Evolutionary conservation across 2,329 filamentous ascomycete species (phyloP), one percentile per base, ranked within the genome.

Genomic region (Aspergillus aculeatus): DNA sequence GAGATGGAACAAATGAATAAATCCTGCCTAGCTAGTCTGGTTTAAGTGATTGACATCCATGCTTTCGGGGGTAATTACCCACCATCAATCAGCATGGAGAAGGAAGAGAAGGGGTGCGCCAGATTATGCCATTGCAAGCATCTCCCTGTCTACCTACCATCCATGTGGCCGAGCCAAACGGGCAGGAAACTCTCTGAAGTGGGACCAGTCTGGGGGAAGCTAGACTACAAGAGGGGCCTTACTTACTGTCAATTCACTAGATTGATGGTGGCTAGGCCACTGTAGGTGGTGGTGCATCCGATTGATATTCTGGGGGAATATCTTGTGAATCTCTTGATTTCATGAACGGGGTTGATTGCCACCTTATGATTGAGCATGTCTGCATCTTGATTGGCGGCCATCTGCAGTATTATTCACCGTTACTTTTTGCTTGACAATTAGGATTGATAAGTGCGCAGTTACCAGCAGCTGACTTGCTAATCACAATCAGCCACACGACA

Each of bases 391-490:
- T 55, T 55, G 53, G 53, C 47, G 21, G 41, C 14, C 10, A 38
- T 32, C 26, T 9, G 41, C 24, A 55, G 53, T 23, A 55, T 55
- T 55, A 55, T 55, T 55, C 47, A 55, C 41, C n/a, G 23, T 55
- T 55, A 55, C 53, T 55, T 29, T 31, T 55, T 29, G 53, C 53
- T 48, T 55, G 41, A 47, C 38, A 14, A 26, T 41, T 52, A 41
- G 21, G 12, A 41, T 38, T 52, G 50, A 52, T 52, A 52, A 52
- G 50, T 52, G 19, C 38, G 32, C 50, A 23, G 29, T 21, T 14
- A 29, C 31, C 19, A 32, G n/a, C 12, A 31, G 31, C 29, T 24
- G 24, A 50, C 48, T 50, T 29, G 14, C 23, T 50, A 50, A n/a
- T 29, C 29, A 26, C n/a, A 52, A 31, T 32, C 50, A 52, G 50